Base-by-base conservation (phyloP, 2,329 filamentous ascomycete genomes). In the Colletotrichum plurivorum region DNA sequence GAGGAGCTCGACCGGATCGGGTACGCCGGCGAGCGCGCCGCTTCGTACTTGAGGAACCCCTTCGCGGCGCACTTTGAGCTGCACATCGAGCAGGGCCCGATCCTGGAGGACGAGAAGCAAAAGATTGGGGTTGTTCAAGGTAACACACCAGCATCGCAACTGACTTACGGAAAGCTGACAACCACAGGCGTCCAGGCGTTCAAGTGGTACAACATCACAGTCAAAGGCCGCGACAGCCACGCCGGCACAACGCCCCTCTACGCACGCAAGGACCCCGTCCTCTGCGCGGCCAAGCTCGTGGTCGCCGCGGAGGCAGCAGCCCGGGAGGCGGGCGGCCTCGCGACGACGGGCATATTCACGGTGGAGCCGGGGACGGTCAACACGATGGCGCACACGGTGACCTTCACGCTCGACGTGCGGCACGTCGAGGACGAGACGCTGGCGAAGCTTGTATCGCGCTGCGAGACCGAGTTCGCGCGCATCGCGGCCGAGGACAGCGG, bases 71-170 rank as follows among this genome's bases (percentile, higher is more conserved):
- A 95, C 78, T 95, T 95, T 75, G 93, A 95, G 78, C 84, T 95
- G 12, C 93, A 96, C 75, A 95, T 95, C 60, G 94, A 97, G 77
- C 94, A 97, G 77, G 93, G 93, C 0, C 93, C 93, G 0, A 88
- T 94, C 41, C 85, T 97, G 1, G 90, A 95, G 74, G 84, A 84
- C 16, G 84, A 87, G 27, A 81, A 84, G 31, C 85, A 90, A 71
- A 90, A 90, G 63, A 86, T 95, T 58, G 90, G 91, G n/a, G 86
- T 93, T 7, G 93, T 95, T 5, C 86, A 87, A 31, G 92, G 92
- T 43, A 4, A 43, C 8, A 12, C 39, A 16, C 1, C 39, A 16
- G 9, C 39, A 5, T 43, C 39, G 9, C 39, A 16, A 16, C 39
- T 15, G 39, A 43, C 5, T 8, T 31, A 31, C 27, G 9, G 27